phyloP scores from a whole-genome alignment of 345 rosid species.

The Salix suchowensis region DNA sequence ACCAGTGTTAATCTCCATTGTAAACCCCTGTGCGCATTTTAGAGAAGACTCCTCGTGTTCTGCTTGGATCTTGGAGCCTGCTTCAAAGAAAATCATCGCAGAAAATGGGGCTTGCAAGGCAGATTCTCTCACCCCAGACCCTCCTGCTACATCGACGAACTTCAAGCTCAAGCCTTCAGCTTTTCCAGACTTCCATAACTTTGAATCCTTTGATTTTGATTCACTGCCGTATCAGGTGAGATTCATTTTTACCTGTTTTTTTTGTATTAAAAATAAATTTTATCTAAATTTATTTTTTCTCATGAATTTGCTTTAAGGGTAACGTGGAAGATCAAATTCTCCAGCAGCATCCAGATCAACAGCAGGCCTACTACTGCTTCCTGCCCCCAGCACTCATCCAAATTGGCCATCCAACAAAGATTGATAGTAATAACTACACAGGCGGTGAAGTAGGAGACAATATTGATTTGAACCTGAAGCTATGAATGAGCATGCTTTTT shows the following conservation, averaged over 20 bases:
- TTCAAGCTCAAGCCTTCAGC: conserved; percentile 23
- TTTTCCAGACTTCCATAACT: conserved; percentile 14
- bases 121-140: conserved; percentile 47
- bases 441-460: conserved; percentile 32
- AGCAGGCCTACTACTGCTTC: conserved; percentile 33
- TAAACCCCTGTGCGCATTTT: conserved; percentile 1
- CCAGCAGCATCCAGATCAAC: conserved; percentile 8
- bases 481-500: conserved; percentile 10
- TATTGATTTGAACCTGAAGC: conserved; percentile 51
- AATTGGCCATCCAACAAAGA: conserved; percentile 16
- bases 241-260: neutral
- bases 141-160: conserved; percentile 32
- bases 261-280: too few relatives aligned
- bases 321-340: conserved; percentile 20
- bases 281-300: too few relatives aligned
- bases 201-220: conserved; percentile 26
- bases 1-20: neutral
- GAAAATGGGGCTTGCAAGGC: conserved; percentile 20
- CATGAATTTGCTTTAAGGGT: conserved; percentile 21
- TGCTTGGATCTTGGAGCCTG: conserved; percentile 22
- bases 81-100: conserved; percentile 22
- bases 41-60: conserved; percentile 35
- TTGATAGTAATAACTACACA: conserved; percentile 5
- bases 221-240: conserved; percentile 42
- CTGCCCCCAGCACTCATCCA: conserved; percentile 31